These are phyloP conservation scores for Phytopythium vexans DNA, from an alignment of 352 stramenopile species.

Conservation along the genomic window DNA sequence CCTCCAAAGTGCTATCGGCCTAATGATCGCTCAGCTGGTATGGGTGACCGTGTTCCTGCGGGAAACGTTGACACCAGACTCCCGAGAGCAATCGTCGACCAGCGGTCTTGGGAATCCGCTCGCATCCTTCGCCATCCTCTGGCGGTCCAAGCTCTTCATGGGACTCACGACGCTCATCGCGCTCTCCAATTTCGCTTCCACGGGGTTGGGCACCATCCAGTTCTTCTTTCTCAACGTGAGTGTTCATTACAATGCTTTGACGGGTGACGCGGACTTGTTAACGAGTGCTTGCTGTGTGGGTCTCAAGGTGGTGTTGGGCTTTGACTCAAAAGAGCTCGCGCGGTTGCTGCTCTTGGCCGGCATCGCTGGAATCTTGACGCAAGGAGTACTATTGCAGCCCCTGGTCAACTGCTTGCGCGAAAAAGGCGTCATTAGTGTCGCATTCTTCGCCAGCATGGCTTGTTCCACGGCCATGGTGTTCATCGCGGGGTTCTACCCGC, in stretches of 20 bases:
- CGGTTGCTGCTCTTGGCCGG: constrained; percentile 56
- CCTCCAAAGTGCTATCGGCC: constrained; percentile 30
- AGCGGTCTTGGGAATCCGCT: constrained; percentile 52
- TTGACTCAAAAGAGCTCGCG: constrained; percentile 59
- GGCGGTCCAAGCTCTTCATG: constrained; percentile 55
- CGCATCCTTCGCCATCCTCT: constrained; percentile 56
- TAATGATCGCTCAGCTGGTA: constrained; percentile 49
- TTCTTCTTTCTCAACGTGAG: constrained; percentile 72
- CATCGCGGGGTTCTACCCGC: constrained; percentile 41
- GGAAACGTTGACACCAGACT: constrained; percentile 46
- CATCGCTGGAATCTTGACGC: constrained; percentile 45
- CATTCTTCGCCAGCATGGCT: constrained; percentile 28
- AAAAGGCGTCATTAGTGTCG: constrained; percentile 62
- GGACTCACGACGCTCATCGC: constrained; percentile 59
- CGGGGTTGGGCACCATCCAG: constrained; percentile 56
- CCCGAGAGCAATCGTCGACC: constrained; percentile 1
- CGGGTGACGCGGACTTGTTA: neutral
- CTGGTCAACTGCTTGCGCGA: constrained; percentile 55
- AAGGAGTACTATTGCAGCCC: constrained; percentile 54
- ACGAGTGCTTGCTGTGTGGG: neutral
- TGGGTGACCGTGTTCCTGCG: constrained; percentile 52
- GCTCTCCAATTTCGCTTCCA: constrained; percentile 57
- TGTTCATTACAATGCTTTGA: neutral
- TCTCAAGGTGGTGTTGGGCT: constrained; percentile 28
- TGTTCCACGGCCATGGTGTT: constrained; percentile 32